A percentile compares a stretch with the other conserved stretches of the same genome.
These are phyloP conservation scores for Lodderomyces jiufengensis DNA, from an alignment of 1,139 yeast genomes.

Conservation along the genomic window DNA sequence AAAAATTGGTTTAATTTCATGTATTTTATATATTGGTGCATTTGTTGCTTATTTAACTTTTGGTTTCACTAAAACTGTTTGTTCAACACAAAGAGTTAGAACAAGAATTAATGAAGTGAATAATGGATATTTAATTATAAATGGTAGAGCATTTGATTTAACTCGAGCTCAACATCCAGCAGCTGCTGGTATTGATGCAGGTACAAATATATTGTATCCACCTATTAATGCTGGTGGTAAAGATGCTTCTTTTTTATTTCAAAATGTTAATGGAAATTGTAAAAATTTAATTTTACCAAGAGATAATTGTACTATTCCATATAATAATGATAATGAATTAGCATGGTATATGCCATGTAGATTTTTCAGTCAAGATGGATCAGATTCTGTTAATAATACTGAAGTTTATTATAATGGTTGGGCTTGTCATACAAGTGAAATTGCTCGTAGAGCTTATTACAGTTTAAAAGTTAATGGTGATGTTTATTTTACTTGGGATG, in stretches of 20 bases:
- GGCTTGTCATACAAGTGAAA: constrained; percentile 81
- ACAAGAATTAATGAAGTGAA: constrained; percentile 57
- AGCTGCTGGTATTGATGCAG: constrained; percentile 70
- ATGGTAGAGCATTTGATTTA: constrained; percentile 78
- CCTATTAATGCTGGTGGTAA: constrained; percentile 85
- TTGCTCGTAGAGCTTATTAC: constrained; percentile 70
- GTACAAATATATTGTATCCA: constrained; percentile 72
- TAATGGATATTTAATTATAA: constrained; percentile 64
- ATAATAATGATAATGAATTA: constrained; percentile 53
- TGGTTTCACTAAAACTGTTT: constrained; percentile 87
- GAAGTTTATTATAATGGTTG: constrained; percentile 70
- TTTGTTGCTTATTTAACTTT: constrained; percentile 83
- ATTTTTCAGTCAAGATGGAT: constrained; percentile 64
- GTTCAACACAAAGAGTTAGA: constrained; percentile 51
- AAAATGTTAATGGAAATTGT: constrained; percentile 94
- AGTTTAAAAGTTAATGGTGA: constrained; percentile 61
- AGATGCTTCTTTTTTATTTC: constrained; percentile 88
- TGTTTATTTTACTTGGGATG: constrained; percentile 89
- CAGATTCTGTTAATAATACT: constrained; percentile 60
- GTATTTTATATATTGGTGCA: constrained; percentile 71
- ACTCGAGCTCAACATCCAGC: constrained; percentile 71
- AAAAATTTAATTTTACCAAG: constrained; percentile 75
- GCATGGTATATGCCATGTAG: constrained; percentile 99
- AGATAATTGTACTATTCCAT: constrained; percentile 67
- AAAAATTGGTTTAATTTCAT: constrained; percentile 77